Conservation (phyloP, 805 yeast species). For the Lachancea sp. region DNA sequence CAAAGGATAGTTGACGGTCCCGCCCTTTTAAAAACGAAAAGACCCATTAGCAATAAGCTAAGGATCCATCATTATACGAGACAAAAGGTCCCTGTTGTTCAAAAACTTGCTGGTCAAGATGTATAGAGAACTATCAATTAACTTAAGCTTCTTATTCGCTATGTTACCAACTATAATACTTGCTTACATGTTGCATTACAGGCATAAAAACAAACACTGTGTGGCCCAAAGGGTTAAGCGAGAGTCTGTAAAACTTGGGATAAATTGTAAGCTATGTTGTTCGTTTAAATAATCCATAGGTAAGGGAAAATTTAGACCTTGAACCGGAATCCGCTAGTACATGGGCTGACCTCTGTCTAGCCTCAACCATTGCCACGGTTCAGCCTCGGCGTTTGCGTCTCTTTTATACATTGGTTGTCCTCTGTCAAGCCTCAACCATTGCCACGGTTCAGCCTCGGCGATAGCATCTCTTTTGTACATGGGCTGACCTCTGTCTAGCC, state of each 20-base stretch:
- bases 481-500: slow-evolving; percentile 25
- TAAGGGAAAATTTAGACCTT: too few relatives aligned
- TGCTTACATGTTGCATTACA: slow-evolving; percentile 4
- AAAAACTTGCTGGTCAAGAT: slow-evolving; percentile 2
- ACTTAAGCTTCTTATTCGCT: neutral
- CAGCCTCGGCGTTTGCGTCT: slow-evolving; percentile 19
- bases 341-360: slow-evolving; percentile 24
- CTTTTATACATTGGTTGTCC: slow-evolving; percentile 26
- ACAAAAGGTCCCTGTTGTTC: neutral
- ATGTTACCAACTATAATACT: neutral
- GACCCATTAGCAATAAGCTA: too few relatives aligned
- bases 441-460: slow-evolving; percentile 4
- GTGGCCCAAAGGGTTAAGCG: slow-evolving; percentile 22
- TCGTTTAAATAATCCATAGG: too few relatives aligned
- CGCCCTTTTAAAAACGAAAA: too few relatives aligned
- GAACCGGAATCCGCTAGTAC: too few relatives aligned
- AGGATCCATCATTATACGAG: too few relatives aligned
- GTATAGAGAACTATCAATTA: neutral
- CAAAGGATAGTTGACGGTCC: too few relatives aligned
- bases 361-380: slow-evolving; percentile 28
- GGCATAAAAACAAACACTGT: slow-evolving; percentile 14
- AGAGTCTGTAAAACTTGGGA: too few relatives aligned
- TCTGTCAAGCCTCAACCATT: slow-evolving; percentile 11
- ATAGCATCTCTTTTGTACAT: slow-evolving; percentile 12
- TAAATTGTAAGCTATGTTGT: too few relatives aligned